These are phyloP conservation scores for Mrakia gelida DNA, from an alignment of 768 basidiomycete species.

Conservation along the genomic window DNA sequence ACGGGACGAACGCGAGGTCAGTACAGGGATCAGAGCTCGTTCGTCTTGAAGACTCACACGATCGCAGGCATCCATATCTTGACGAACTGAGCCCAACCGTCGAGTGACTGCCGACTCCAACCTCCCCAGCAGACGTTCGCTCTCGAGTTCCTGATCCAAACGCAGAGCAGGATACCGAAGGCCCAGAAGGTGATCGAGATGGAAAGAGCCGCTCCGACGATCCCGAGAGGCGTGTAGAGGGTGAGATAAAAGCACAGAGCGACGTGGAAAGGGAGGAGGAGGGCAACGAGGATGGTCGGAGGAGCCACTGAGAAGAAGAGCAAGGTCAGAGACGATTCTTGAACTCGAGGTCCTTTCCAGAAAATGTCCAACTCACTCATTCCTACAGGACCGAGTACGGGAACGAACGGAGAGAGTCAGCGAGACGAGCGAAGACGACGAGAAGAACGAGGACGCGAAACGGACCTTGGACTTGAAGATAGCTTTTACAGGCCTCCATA, in stretches of 20 bases:
- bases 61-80: conserved; percentile 71
- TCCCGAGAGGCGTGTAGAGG: conserved; percentile 59
- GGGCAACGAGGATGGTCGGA: conserved; percentile 60
- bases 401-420: not conserved
- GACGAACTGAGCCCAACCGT: conserved; percentile 49
- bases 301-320: conserved; percentile 51
- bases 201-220: conserved; percentile 64
- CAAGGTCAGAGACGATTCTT: not conserved
- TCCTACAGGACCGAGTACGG: conserved; percentile 35
- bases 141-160: conserved; percentile 56
- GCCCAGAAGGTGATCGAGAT: conserved; percentile 68
- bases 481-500: conserved; percentile 67
- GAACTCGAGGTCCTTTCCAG: too few species aligned
- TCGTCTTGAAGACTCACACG: conserved; percentile 5
- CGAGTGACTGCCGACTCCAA: conserved; percentile 32
- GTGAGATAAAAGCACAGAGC: conserved; percentile 59
- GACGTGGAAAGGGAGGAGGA: conserved; percentile 64
- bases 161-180: conserved; percentile 56
- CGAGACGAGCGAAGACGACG: not conserved
- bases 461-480: conserved; percentile 71
- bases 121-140: conserved; percentile 51
- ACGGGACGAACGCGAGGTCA: not conserved
- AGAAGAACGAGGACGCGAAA: not conserved
- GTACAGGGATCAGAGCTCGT: not conserved
- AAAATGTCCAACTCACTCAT: conserved; percentile 47